Conservation (phyloP, 352 stramenopile genomes). For the Pilasporangium apinafurcum region DNA sequence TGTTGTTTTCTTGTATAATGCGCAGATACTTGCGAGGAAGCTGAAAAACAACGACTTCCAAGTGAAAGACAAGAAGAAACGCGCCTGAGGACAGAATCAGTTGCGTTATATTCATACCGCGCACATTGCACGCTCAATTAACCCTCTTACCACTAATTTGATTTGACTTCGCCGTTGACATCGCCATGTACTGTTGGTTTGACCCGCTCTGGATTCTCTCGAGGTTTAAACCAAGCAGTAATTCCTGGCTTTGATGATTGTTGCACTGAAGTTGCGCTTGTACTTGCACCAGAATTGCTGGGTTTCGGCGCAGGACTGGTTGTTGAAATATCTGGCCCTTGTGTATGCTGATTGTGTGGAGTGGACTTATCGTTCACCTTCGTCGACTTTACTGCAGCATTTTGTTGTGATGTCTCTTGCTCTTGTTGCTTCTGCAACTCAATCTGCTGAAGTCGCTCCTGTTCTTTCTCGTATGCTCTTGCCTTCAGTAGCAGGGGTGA, state of each 20-base stretch:
- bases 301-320: conserved; percentile 1
- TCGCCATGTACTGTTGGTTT: too few species aligned
- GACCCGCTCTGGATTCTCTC: too few species aligned
- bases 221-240: conserved; percentile 12
- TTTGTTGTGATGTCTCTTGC: conserved; percentile 1
- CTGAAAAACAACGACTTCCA: not conserved
- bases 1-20: not conserved
- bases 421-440: conserved; percentile 16
- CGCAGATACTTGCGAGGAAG: not conserved
- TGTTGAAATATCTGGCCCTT: too few species aligned
- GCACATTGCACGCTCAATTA: too few species aligned
- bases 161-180: too few species aligned
- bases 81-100: too few species aligned
- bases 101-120: too few species aligned
- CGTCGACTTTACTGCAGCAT: conserved; percentile 6
- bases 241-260: conserved; percentile 7
- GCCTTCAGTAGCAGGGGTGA: conserved; percentile 40
- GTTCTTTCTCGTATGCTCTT: conserved; percentile 34
- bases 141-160: too few species aligned
- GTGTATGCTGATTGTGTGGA: too few species aligned
- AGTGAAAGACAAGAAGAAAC: too few species aligned
- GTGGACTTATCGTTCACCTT: conserved; percentile 7
- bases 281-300: not conserved
- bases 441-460: conserved; percentile 11
- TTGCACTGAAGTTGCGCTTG: conserved; percentile 3